Conservation (phyloP, 805 yeast species). For the Pichia nanzhaoensis region DNA sequence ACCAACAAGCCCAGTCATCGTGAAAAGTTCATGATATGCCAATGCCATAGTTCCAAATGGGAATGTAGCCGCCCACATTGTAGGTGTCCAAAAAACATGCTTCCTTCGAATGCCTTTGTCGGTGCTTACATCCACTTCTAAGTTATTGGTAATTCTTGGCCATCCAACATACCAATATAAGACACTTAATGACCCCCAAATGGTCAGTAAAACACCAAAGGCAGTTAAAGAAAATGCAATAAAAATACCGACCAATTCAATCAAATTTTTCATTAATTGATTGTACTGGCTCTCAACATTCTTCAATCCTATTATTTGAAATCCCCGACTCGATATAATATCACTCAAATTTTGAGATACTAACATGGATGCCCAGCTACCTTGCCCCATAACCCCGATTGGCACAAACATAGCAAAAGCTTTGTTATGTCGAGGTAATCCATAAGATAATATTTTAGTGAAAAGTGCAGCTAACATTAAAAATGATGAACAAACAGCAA, state of each 20-base stretch:
- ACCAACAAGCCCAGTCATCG: slow-evolving; percentile 42
- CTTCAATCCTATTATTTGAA: slow-evolving; percentile 4
- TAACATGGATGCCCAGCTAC: slow-evolving; percentile 55
- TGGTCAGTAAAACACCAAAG: slow-evolving; percentile 34
- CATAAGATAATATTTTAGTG: slow-evolving; percentile 50
- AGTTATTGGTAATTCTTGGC: slow-evolving; percentile 4
- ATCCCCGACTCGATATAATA: slow-evolving; percentile 9
- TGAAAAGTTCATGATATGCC: slow-evolving; percentile 47
- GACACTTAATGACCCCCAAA: slow-evolving; percentile 17
- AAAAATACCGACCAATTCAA: slow-evolving; percentile 14
- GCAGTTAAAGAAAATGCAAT: slow-evolving; percentile 26
- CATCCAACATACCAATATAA: slow-evolving; percentile 15
- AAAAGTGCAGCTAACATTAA: slow-evolving; percentile 51
- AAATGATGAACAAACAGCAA: slow-evolving; percentile 39
- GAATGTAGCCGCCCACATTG: slow-evolving; percentile 85
- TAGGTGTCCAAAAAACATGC: slow-evolving; percentile 34
- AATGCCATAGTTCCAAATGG: slow-evolving; percentile 80
- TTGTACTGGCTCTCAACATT: background rate
- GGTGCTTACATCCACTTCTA: background rate
- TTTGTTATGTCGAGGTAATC: slow-evolving; percentile 47
- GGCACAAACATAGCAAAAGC: slow-evolving; percentile 72
- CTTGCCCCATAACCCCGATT: slow-evolving; percentile 83
- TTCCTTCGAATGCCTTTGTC: background rate
- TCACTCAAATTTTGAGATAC: slow-evolving; percentile 17
- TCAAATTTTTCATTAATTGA: background rate